Evolutionary conservation across 2,329 filamentous ascomycete species (phyloP), one percentile per base, ranked within the genome.

Genomic region (Huntiella omanensis): DNA sequence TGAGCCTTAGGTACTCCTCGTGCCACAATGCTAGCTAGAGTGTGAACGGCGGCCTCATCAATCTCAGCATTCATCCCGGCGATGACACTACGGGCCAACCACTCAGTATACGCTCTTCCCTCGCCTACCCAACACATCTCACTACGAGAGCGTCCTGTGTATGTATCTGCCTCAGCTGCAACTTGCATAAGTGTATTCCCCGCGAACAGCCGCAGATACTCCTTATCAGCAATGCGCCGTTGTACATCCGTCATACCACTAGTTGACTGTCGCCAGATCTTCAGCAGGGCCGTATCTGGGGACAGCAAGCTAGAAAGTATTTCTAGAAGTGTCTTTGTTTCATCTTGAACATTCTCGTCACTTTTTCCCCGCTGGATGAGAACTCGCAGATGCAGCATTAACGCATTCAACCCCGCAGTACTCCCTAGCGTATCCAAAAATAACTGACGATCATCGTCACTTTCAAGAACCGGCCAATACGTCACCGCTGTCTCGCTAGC

Each of bases 401-500:
- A 57, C n/a, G 83, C 80, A 51, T 85, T 88, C 32, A 94, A 60
- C 0, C 86, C 87, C 2, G 79, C 70, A 12, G 91, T 66, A 56
- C 77, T 94, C 48, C 69, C 70, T 4, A 98, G 63, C 55, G 77
- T 83, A 49, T 62, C 59, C 1, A 83, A 54, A 28, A 28, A 28
- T 28, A 28, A 28, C 22, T 28, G 22, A 28, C 22, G 22, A 28
- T 28, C 22, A 28, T 28, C 7, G 8, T 28, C 8, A 10, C 22
- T 28, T 10, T 28, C 22, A 28, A 88, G 56, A 6, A 75, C 55
- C 3, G 67, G 57, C 88, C 91, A 96, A 60, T 88, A 93, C 56
- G 87, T 83, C 1, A 83, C 82, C 5, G 85, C 65, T 19, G 82
- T 86, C 32, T 77, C 73, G 12, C 72, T 77, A 49, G 92, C 75